These are phyloP conservation scores for Asterochloris erici DNA, from an alignment of 139 green algal species.

Conservation along the genomic window DNA sequence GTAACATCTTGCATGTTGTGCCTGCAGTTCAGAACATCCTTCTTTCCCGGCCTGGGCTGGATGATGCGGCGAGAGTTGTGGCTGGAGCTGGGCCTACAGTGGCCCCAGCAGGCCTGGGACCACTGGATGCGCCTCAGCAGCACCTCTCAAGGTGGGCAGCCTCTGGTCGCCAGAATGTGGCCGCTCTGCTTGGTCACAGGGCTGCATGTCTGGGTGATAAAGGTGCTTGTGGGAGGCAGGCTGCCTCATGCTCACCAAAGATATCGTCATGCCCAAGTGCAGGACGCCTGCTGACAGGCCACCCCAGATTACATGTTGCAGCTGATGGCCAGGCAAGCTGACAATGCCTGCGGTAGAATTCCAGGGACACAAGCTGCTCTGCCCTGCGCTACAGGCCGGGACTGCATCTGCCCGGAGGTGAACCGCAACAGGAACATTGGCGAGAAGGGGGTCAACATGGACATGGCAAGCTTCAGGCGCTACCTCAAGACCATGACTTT, in stretches of 20 bases:
- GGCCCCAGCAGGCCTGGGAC: slow-evolving; percentile 44
- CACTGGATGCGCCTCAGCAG: slow-evolving; percentile 48
- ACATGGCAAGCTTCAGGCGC: slow-evolving; percentile 27
- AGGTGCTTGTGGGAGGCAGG: background rate
- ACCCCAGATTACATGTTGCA: background rate
- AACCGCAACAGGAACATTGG: slow-evolving; percentile 46
- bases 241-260: too few relatives aligned
- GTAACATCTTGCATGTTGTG: too few relatives aligned
- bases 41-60: slow-evolving; percentile 59
- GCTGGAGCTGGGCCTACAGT: slow-evolving; percentile 37
- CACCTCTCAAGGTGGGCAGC: slow-evolving; percentile 27
- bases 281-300: background rate
- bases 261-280: too few relatives aligned
- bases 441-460: slow-evolving; percentile 49
- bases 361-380: background rate
- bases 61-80: slow-evolving; percentile 49
- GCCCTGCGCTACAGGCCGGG: slow-evolving; percentile 18
- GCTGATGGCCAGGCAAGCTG: background rate
- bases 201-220: background rate
- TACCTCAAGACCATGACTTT: slow-evolving; percentile 37
- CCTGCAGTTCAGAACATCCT: slow-evolving; percentile 42
- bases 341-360: background rate
- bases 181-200: background rate
- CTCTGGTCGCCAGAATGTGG: background rate
- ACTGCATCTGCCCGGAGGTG: slow-evolving; percentile 43